Conservation (phyloP, 2,329 filamentous ascomycete species). For the Venturia nashicola region DNA sequence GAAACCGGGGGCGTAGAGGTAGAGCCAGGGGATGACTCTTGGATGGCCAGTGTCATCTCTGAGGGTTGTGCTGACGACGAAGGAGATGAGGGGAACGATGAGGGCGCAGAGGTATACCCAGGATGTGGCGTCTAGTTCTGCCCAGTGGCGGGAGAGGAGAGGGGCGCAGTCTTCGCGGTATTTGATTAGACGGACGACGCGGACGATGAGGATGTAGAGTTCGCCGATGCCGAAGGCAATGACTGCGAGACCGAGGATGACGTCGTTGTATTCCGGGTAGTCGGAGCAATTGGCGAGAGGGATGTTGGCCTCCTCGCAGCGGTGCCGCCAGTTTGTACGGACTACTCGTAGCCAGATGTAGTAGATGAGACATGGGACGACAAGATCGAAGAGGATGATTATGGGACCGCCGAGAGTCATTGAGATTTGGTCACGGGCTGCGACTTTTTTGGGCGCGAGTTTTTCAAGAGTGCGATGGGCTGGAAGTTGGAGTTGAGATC, state of each 20-base stretch:
- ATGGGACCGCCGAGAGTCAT: constrained; percentile 20
- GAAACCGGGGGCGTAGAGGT: constrained; percentile 20
- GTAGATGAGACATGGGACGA: constrained; percentile 21
- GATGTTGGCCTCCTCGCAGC: neutral
- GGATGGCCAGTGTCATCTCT: constrained; percentile 10
- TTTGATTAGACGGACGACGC: constrained; percentile 17
- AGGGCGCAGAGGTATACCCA: constrained; percentile 21
- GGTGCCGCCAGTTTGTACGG: constrained; percentile 11
- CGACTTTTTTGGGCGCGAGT: constrained; percentile 17
- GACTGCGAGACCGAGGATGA: constrained; percentile 19
- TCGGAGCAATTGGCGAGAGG: neutral
- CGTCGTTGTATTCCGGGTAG: constrained; percentile 16
- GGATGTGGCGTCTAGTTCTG: constrained; percentile 21
- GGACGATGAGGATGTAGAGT: constrained; percentile 20
- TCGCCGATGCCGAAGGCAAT: constrained; percentile 20
- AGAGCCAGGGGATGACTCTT: constrained; percentile 17
- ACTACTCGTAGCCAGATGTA: constrained; percentile 19
- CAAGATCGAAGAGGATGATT: constrained; percentile 19
- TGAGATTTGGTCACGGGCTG: constrained; percentile 17
- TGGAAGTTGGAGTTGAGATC: neutral
- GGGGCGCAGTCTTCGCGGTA: constrained; percentile 19
- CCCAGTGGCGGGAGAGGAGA: constrained; percentile 17
- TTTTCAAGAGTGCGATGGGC: neutral
- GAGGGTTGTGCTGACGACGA: constrained; percentile 13
- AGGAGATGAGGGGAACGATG: constrained; percentile 18